Evolutionary conservation across 176 grass and related monocot species (phyloP).

Genomic region (Canna indica): DNA sequence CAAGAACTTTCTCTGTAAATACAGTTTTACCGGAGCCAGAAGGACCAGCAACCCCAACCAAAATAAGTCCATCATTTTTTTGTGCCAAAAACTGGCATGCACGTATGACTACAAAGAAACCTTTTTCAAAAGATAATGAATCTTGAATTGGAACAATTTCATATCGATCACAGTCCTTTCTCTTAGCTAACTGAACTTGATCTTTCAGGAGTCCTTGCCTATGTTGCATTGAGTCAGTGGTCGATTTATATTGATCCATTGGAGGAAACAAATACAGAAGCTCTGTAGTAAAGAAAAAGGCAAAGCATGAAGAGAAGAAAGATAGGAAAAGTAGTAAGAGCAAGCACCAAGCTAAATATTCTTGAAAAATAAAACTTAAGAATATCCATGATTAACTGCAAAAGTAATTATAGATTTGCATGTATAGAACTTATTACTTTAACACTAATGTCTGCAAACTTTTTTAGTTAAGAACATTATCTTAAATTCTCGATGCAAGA

Average conservation of each 20-base stretch:
- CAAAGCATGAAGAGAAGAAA: not conserved
- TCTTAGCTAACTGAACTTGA: conserved; percentile 68
- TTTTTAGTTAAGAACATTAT: no score
- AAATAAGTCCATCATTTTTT: conserved; percentile 74
- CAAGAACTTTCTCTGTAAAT: conserved; percentile 89
- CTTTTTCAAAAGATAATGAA: conserved; percentile 84
- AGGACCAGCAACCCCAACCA: conserved; percentile 77
- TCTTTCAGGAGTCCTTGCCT: conserved; percentile 69
- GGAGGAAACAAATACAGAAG: not conserved
- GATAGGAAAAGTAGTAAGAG: not conserved
- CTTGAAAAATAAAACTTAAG: not conserved
- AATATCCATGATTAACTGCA: not conserved
- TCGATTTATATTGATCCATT: conserved; percentile 53
- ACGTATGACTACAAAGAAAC: conserved; percentile 83
- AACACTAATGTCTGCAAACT: no score
- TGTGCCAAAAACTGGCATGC: conserved; percentile 76
- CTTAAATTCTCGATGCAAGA: not conserved
- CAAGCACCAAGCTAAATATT: no score
- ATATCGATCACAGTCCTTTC: conserved; percentile 64
- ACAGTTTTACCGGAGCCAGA: conserved; percentile 93
- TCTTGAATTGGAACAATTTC: conserved; percentile 75
- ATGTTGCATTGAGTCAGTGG: conserved; percentile 45
- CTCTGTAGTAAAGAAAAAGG: not conserved
- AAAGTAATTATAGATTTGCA: not conserved
- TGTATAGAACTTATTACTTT: no score